Base-by-base conservation (phyloP, 495 filamentous ascomycete species). In the Trichoderma asperelloides region DNA sequence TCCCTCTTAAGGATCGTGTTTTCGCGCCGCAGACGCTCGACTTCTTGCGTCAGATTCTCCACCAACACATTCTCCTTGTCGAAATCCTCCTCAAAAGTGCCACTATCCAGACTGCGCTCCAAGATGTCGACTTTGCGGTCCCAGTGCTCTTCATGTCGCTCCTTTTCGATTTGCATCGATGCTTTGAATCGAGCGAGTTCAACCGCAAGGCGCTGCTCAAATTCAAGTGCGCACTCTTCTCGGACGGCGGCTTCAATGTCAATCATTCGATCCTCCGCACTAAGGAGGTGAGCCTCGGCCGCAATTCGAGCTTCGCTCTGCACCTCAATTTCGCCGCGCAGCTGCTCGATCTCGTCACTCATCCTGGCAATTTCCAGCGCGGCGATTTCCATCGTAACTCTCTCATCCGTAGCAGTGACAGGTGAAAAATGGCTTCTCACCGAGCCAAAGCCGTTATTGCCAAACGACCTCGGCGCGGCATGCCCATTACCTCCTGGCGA, bases 61-160 rank as follows among this genome's bases (percentile, higher is more conserved):
- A 87, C 70, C 45, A 82, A 69, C 62, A 82, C 70, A 63, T 81
- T 82, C 68, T 79, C 78, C 69, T 83, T 83, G 65, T 86, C 43
- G 74, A 76, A 0, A 66, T 69, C 45, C 63, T 51, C 25, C 68
- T 78, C 70, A 65, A 71, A 71, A 37, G 33, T 37, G 25, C 70
- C 69, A 0, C 11, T 43, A 28, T 84, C 83, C 47, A 94, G 88
- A 18, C 86, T 85, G 45, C 88, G 82, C 62, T 89, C 87, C 63
- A 96, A 79, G 27, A 97, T 85, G 72, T 97, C 95, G 12, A 97
- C 82, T 78, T 98, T 98, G 70, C 85, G 84, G 74, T 97, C 93
- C 67, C 96, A 81, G 77, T 95, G 92, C 74, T 91, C 91, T 49
- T 96, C 91, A n/a, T 78, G 78, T 30, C 85, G 79, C 66, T 92